Conservation (phyloP, 2,329 filamentous ascomycete species). For the Pezicula rhizophila region DNA sequence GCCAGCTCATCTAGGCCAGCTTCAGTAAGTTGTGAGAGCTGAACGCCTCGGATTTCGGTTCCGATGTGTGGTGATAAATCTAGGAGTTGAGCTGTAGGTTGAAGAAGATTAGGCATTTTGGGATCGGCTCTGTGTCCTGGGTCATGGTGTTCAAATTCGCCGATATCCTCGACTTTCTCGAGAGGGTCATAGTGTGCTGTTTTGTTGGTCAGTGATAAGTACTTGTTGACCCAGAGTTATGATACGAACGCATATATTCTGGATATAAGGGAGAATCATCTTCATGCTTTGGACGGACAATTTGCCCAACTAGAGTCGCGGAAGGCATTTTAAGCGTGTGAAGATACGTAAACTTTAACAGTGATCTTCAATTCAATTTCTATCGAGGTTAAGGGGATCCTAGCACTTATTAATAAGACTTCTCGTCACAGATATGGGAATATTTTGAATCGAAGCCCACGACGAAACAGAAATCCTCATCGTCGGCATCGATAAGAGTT, state of each 20-base stretch:
- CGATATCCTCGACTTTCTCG: conserved; percentile 1
- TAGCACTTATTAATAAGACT: too few relatives aligned
- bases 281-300: neutral
- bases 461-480: too few relatives aligned
- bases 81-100: neutral
- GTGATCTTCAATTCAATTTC: too few relatives aligned
- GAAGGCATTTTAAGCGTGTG: neutral
- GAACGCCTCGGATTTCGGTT: neutral
- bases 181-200: conserved; percentile 2
- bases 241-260: neutral
- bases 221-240: too few relatives aligned
- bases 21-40: neutral
- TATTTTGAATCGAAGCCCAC: too few relatives aligned
- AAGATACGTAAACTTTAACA: too few relatives aligned
- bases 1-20: neutral
- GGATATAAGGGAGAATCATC: conserved; percentile 1
- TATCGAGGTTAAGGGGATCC: too few relatives aligned
- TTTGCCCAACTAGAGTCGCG: neutral
- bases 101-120: too few relatives aligned
- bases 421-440: too few relatives aligned
- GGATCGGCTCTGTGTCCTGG: neutral
- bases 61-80: neutral
- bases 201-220: neutral
- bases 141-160: neutral
- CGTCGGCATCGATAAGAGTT: too few relatives aligned